phyloP scores from a whole-genome alignment of 768 basidiomycete genomes.

The Kondoa malvinella region DNA sequence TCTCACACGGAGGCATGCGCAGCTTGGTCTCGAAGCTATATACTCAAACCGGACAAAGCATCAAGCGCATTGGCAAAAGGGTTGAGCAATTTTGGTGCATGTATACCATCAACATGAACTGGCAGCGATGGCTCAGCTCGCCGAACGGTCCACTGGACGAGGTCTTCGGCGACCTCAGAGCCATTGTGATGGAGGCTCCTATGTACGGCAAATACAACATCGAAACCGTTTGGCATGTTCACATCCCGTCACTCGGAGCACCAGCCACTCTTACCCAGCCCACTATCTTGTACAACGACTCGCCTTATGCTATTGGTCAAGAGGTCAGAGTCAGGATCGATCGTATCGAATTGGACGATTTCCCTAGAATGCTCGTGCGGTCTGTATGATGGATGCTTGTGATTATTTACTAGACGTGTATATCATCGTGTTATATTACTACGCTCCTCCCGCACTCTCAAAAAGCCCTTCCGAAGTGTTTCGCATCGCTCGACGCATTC shows the following conservation, averaged over 20 bases:
- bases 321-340: not conserved
- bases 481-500: not conserved
- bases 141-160: not conserved
- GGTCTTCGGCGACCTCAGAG: not conserved
- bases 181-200: not conserved
- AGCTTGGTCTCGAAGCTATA: not conserved
- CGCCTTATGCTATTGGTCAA: not conserved
- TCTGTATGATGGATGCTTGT: not conserved
- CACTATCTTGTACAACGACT: not conserved
- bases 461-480: not conserved
- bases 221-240: not conserved
- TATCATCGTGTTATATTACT: not conserved
- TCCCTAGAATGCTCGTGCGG: not conserved
- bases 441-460: not conserved
- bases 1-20: not conserved
- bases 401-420: too few species aligned
- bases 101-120: not conserved
- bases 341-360: not conserved
- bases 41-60: not conserved
- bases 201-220: not conserved
- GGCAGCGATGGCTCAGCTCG: not conserved
- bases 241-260: not conserved
- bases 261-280: not conserved
- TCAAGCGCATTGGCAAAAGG: not conserved
- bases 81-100: not conserved